Conservation (phyloP, 2,329 filamentous ascomycete species). For the Lachnellula arida region DNA sequence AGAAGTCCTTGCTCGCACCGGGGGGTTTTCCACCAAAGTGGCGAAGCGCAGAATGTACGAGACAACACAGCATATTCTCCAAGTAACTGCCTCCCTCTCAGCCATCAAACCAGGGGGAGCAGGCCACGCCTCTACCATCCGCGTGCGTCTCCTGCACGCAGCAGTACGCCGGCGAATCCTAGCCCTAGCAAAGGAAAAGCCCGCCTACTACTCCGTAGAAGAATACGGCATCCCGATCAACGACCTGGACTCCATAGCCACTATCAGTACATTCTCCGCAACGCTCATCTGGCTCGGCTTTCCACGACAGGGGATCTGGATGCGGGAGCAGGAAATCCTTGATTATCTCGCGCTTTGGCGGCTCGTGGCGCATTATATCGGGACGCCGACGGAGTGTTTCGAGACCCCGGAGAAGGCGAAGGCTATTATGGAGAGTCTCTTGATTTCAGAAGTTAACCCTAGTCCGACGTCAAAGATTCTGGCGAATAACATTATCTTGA, state of each 20-base stretch:
- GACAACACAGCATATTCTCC: slow-evolving; percentile 71
- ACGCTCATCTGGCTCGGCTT: slow-evolving; percentile 64
- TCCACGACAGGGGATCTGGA: slow-evolving; percentile 66
- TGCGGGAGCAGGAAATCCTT: slow-evolving; percentile 54
- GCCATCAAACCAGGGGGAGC: slow-evolving; percentile 64
- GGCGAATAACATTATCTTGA: slow-evolving; percentile 70
- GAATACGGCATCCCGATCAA: slow-evolving; percentile 65
- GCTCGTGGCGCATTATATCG: slow-evolving; percentile 67
- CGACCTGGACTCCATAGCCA: slow-evolving; percentile 69
- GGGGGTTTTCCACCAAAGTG: slow-evolving; percentile 65
- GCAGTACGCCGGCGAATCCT: slow-evolving; percentile 62
- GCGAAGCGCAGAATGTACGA: slow-evolving; percentile 63
- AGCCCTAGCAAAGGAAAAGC: slow-evolving; percentile 48
- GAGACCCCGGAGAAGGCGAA: slow-evolving; percentile 51
- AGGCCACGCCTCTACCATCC: slow-evolving; percentile 59
- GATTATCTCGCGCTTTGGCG: slow-evolving; percentile 76
- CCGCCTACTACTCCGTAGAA: slow-evolving; percentile 57
- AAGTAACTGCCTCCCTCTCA: slow-evolving; percentile 61
- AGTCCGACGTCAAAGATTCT: slow-evolving; percentile 58
- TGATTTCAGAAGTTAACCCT: slow-evolving; percentile 62
- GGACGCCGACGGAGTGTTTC: slow-evolving; percentile 60
- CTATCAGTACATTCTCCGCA: slow-evolving; percentile 65
- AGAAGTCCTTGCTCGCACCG: slow-evolving; percentile 68
- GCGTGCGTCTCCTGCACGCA: slow-evolving; percentile 66
- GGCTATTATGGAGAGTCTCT: slow-evolving; percentile 61